Evolutionary conservation across 345 rosid species (phyloP), one percentile per base, ranked within the genome.

Genomic region (Trapa bicornis): DNA sequence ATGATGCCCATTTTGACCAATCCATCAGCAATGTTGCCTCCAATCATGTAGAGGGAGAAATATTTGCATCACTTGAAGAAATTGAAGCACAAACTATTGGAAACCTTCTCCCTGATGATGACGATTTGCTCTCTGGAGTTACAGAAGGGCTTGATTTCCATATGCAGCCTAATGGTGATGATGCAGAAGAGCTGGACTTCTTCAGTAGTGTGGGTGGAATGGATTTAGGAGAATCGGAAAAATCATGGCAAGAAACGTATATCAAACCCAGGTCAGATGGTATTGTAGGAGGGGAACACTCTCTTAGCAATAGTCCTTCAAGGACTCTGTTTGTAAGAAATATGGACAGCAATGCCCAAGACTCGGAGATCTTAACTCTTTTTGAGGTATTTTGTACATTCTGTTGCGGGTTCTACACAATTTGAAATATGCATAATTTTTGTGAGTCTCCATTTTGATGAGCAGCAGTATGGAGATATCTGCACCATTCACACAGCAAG

Each of bases 81-180:
- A 80, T 89, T 72, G 97, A 94, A 84, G 96, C 93, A 5, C 88
- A 83, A 71, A 87, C 96, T 63, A 87, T 93, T 61, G 92, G 96
- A 62, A 84, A 88, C 80, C 95, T 93, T 67, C 97, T 93, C 53
- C 99, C 99, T 65, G 84, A 81, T 80, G 97, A 93, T 53, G 99
- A 86, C 78, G 99, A 88, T 66, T 82, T 93, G 60, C 89, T 93
- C 68, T 83, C 89, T 45, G 99, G 90, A 67, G 84, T 93, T 80
- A 87, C 76, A 72, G 88, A 86, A 80, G 88, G 79, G 43, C 72
- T 80, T 68, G 88, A 82, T 61, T 75, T 71, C 66, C 74, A 70
- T 67, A 60, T 76, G 76, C 80, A 78, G 65, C 75, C 78, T 73
- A 71, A 67, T 73, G 70, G 41, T 67, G 87, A 85, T 76, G 96